phyloP scores from a whole-genome alignment of 2,329 filamentous ascomycete genomes.

The Xylariaceae sp. region DNA sequence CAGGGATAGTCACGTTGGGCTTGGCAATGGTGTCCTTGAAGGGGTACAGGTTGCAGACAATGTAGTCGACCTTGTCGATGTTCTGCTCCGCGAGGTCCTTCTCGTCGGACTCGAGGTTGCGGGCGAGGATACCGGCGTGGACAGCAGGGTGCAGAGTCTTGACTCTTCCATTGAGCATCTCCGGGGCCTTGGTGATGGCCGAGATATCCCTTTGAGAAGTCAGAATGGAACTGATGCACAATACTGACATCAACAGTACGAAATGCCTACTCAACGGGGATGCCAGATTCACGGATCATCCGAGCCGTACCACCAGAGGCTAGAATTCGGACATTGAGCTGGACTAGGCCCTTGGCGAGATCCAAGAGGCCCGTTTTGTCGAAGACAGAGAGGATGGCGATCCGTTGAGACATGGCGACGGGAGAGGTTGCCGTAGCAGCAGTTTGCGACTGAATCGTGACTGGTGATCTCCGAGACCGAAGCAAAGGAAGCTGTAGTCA shows the following conservation, averaged over 20 bases:
- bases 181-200: constrained; percentile 91
- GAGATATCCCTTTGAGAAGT: constrained; percentile 71
- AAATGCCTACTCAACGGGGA: constrained; percentile 77
- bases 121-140: constrained; percentile 84
- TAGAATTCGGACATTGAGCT: constrained; percentile 86
- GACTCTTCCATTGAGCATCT: constrained; percentile 75
- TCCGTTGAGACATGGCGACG: constrained; percentile 45
- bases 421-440: constrained; percentile 1
- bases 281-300: constrained; percentile 94
- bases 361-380: constrained; percentile 96
- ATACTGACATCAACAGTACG: background rate
- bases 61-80: constrained; percentile 91
- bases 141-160: constrained; percentile 97
- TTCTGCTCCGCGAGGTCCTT: constrained; percentile 94
- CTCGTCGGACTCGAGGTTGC: constrained; percentile 90
- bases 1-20: constrained; percentile 91
- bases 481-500: background rate
- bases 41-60: constrained; percentile 97
- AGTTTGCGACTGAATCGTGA: constrained; percentile 11
- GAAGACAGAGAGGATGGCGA: constrained; percentile 94
- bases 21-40: constrained; percentile 98
- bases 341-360: constrained; percentile 81
- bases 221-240: constrained; percentile 12
- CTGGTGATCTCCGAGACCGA: background rate
- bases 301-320: constrained; percentile 93